Evolutionary conservation across 345 rosid genomes (phyloP).

Genomic region (Geranium brycei): DNA sequence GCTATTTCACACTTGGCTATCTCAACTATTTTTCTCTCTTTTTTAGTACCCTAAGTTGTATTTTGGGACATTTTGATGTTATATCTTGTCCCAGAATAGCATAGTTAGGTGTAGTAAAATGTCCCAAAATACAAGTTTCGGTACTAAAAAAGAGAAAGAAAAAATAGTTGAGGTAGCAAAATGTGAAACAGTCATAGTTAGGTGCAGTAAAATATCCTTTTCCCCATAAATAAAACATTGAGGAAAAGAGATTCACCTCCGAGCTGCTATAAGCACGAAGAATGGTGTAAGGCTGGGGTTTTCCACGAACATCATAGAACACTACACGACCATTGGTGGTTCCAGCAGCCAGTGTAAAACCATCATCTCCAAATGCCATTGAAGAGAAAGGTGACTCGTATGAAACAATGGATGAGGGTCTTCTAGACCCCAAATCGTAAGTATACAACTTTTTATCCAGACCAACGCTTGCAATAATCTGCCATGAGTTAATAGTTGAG

Average conservation of each 20-base stretch:
- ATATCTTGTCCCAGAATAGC: too few relatives aligned
- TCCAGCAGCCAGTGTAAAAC: slow-evolving; percentile 82
- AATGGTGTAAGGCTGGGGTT: slow-evolving; percentile 74
- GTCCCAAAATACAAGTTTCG: too few relatives aligned
- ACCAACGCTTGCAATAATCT: slow-evolving; percentile 92
- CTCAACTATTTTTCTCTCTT: too few relatives aligned
- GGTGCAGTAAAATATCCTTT: too few relatives aligned
- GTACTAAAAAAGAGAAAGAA: too few relatives aligned
- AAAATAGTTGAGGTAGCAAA: too few relatives aligned
- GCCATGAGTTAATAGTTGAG: slow-evolving; percentile 14
- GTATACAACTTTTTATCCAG: slow-evolving; percentile 88
- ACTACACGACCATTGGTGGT: slow-evolving; percentile 85
- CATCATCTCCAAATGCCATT: slow-evolving; percentile 88
- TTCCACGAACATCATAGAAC: slow-evolving; percentile 88
- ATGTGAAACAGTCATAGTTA: too few relatives aligned
- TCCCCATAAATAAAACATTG: neutral
- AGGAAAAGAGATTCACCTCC: slow-evolving; percentile 42
- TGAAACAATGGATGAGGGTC: slow-evolving; percentile 55
- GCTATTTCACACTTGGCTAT: too few relatives aligned
- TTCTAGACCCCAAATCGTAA: slow-evolving; percentile 75
- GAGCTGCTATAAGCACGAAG: slow-evolving; percentile 82
- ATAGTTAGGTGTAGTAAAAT: too few relatives aligned
- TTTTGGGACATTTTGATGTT: too few relatives aligned
- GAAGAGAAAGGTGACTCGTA: slow-evolving; percentile 96
- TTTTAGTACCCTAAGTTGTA: too few relatives aligned